Conservation (phyloP, 2,329 filamentous ascomycete species). For the Colletotrichum orbiculare region DNA sequence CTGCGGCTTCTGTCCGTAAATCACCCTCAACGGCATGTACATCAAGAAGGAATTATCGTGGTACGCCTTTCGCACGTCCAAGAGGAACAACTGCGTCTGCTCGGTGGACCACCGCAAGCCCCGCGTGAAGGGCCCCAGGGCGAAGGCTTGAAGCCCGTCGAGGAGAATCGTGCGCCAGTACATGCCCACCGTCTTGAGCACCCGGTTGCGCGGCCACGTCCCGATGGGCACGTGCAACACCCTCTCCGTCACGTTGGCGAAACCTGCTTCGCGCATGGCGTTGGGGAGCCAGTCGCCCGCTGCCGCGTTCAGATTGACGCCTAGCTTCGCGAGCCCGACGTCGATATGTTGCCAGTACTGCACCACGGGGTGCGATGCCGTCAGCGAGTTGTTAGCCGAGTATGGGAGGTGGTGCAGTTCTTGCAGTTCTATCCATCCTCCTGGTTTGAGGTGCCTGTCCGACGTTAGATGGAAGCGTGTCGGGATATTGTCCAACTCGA, state of each 20-base stretch:
- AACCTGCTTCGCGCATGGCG: constrained; percentile 62
- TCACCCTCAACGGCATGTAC: constrained; percentile 67
- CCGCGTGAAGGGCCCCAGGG: constrained; percentile 62
- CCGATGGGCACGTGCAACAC: constrained; percentile 65
- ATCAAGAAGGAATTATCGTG: constrained; percentile 55
- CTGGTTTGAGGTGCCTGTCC: constrained; percentile 61
- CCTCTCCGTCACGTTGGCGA: constrained; percentile 61
- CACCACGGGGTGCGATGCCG: constrained; percentile 53
- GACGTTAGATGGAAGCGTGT: not conserved
- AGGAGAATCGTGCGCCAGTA: constrained; percentile 63
- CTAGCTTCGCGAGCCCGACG: constrained; percentile 55
- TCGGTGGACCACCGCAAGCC: constrained; percentile 60
- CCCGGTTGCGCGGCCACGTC: constrained; percentile 63
- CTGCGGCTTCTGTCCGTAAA: constrained; percentile 62
- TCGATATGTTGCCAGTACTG: constrained; percentile 60
- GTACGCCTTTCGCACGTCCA: constrained; percentile 61
- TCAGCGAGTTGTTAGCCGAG: constrained; percentile 53
- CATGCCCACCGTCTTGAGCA: constrained; percentile 61
- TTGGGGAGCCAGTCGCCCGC: constrained; percentile 53
- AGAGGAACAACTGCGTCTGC: constrained; percentile 60
- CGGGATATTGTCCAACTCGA: not conserved
- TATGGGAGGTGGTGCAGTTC: constrained; percentile 63
- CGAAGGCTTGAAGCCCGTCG: constrained; percentile 62
- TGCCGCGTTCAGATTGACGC: constrained; percentile 59
- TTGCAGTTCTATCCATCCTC: constrained; percentile 66